phyloP scores from a whole-genome alignment of 2,329 filamentous ascomycete species.

The Tolypocladium sp. region DNA sequence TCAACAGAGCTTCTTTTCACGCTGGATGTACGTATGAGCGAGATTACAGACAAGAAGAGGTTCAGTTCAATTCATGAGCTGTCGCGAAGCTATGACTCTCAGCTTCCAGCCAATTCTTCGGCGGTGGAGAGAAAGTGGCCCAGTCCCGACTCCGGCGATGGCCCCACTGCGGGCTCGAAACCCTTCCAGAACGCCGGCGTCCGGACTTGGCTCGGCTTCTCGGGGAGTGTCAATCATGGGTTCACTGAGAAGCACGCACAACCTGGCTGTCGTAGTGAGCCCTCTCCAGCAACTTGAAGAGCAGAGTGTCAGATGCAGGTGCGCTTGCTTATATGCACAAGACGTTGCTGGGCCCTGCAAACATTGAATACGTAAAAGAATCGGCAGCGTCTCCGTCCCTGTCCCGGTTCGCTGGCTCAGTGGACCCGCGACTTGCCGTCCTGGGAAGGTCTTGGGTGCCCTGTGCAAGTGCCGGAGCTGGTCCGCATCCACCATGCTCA shows the following conservation, averaged over 20 bases:
- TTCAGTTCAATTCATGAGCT: neutral
- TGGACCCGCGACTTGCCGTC: neutral
- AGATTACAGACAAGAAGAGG: neutral
- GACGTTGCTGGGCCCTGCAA: neutral
- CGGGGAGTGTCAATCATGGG: neutral
- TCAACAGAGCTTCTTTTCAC: neutral
- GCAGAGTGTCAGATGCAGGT: neutral
- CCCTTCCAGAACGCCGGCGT: neutral
- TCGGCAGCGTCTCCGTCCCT: neutral
- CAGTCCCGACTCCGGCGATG: neutral
- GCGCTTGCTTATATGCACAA: neutral
- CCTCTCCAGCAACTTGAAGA: neutral
- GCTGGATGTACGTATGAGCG: neutral
- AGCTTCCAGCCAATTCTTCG: neutral
- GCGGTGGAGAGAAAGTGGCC: neutral
- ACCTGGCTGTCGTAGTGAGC: neutral
- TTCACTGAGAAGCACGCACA: neutral
- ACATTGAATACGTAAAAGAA: neutral
- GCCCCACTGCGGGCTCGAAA: neutral
- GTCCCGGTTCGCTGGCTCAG: neutral
- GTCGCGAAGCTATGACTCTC: neutral
- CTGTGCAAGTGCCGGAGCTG: neutral
- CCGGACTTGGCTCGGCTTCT: conserved; percentile 2
- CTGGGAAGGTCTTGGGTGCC: neutral
- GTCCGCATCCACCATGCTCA: too few relatives aligned